Conservation (phyloP, 1,284 basidiomycete genomes). For the Boletellus sp. region DNA sequence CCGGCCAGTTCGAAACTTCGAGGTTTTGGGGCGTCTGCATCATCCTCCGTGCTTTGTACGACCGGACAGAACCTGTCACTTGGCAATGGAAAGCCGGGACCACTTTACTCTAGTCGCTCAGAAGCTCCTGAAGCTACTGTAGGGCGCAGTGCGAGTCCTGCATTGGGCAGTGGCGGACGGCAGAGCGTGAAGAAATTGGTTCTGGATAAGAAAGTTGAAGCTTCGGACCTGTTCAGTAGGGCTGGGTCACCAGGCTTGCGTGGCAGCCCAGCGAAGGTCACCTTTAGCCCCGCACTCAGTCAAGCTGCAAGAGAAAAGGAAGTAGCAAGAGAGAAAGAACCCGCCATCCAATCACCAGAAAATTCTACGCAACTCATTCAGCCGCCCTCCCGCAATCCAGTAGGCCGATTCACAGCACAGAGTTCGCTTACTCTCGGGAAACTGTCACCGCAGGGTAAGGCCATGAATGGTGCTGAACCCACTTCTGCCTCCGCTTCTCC, state of each 20-base stretch:
- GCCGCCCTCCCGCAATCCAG: constrained; percentile 40
- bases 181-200: constrained; percentile 95
- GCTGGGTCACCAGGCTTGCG: constrained; percentile 44
- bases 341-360: constrained; percentile 28
- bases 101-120: constrained; percentile 47
- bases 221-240: constrained; percentile 64
- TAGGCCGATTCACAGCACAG: constrained; percentile 51
- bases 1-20: constrained; percentile 66
- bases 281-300: constrained; percentile 71
- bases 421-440: constrained; percentile 33
- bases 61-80: constrained; percentile 41
- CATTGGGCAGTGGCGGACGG: constrained; percentile 64
- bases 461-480: constrained; percentile 30
- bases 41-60: constrained; percentile 31
- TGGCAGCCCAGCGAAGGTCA: constrained; percentile 48
- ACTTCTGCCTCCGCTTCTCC: constrained; percentile 24
- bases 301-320: constrained; percentile 72
- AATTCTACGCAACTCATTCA: constrained; percentile 31
- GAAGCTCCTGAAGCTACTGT: constrained; percentile 53
- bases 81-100: constrained; percentile 48
- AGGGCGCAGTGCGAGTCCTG: constrained; percentile 64
- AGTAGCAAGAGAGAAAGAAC: constrained; percentile 64
- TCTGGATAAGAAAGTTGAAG: constrained; percentile 76
- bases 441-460: constrained; percentile 12
- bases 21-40: constrained; percentile 57